A percentile compares a stretch with the other conserved stretches of the same genome.
These are phyloP conservation scores for Triangularia verruculosa DNA, from an alignment of 2,329 filamentous ascomycete species.

Conservation along the genomic window DNA sequence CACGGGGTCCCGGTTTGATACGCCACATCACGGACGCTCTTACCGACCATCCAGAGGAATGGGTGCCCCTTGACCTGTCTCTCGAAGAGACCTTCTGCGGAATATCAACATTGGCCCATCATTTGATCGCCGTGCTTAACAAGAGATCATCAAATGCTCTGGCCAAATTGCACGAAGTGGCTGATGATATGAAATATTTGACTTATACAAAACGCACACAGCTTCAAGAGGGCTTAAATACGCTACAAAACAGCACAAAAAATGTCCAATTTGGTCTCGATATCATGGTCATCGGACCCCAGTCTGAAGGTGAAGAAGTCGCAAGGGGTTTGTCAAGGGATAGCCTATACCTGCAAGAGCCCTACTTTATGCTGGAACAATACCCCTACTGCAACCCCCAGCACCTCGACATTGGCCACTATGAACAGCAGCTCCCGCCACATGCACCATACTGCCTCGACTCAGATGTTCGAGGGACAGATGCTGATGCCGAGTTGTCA, in stretches of 20 bases:
- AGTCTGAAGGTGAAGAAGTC: neutral
- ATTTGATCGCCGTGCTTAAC: constrained; percentile 3
- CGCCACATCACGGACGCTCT: neutral
- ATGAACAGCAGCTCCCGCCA: neutral
- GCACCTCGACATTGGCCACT: neutral
- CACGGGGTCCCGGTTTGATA: neutral
- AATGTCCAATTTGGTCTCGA: neutral
- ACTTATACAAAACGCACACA: neutral
- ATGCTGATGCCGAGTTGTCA: neutral
- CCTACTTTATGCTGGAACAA: neutral
- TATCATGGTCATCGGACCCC: neutral
- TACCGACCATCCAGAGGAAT: neutral
- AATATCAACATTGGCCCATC: neutral
- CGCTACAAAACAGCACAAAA: neutral
- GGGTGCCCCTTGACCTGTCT: neutral
- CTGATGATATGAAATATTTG: neutral
- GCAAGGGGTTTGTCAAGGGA: neutral
- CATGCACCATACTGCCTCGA: no score
- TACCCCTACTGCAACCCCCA: neutral
- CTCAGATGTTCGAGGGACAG: neutral
- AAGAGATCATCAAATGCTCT: neutral
- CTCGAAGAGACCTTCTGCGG: neutral
- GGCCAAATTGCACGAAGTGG: neutral
- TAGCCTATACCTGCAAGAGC: neutral
- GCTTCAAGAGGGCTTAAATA: neutral